Base-by-base conservation (phyloP, 2,329 filamentous ascomycete genomes). In the Hyphodiscus sp. region DNA sequence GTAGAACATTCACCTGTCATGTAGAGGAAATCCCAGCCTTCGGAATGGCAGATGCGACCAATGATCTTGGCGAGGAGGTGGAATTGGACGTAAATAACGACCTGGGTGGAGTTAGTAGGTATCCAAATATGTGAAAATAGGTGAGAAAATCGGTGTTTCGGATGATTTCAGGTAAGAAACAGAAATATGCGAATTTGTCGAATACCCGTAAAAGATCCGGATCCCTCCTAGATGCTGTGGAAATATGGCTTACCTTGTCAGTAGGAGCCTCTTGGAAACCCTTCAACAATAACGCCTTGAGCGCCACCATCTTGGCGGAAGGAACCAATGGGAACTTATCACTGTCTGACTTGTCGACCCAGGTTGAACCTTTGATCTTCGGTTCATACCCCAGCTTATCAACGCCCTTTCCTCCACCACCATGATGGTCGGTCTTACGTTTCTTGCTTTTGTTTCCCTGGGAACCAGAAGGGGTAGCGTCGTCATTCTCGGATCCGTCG, bases 11-110 rank as follows among this genome's bases (percentile, higher is more conserved):
- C 71, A 5, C 82, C 82, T 45, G 71, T 67, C n/a, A 73, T 63
- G 54, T 68, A 71, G 0, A 68, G 45, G 47, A 67, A 66, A 1
- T 54, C 58, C 80, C 79, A 84, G 0, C 63, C 59, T 56, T 83
- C 76, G 1, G 68, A 62, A 0, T 69, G 29, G 61, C 78, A 84
- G 41, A 85, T 70, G 1, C 68, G 71, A 0, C 58, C 65, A 2
- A 85, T 60, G 18, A 85, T 76, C 0, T 70, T 63, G 6, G 81
- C 71, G 60, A 83, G 76, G 2, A 73, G 68, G 1, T 78, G 65
- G 55, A 81, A 86, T 58, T 85, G 80, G 0, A 76, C 80, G 58
- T 83, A 86, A 45, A 85, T 53, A 79, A 79, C 63, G 1, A 67
- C 60, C 64, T 67, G 29, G 15, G 10, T 6, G 2, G 20, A 15